Conservation (phyloP, 2,329 filamentous ascomycete species). For the Dryadomyces quercivorus region DNA sequence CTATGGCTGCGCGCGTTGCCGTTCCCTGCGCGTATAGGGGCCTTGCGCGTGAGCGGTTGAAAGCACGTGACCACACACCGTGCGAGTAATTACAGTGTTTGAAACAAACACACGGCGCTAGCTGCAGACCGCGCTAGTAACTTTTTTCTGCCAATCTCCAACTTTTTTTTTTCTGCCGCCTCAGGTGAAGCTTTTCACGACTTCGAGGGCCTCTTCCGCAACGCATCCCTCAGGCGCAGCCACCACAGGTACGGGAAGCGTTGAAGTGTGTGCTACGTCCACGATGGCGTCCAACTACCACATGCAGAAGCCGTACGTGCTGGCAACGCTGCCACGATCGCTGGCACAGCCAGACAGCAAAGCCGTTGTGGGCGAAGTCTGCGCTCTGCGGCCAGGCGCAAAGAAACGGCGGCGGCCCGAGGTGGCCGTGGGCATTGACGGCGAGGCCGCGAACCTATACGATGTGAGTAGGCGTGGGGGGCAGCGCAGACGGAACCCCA, state of each 20-base stretch:
- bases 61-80: neutral
- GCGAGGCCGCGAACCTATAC: conserved; percentile 54
- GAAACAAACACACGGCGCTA: neutral
- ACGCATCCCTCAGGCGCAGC: neutral
- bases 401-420: conserved; percentile 53
- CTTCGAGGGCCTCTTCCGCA: neutral
- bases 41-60: no score
- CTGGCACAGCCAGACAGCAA: conserved; percentile 37
- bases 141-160: conserved; percentile 8
- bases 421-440: conserved; percentile 49
- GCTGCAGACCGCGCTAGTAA: neutral
- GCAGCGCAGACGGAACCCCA: no score
- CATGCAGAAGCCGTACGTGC: conserved; percentile 51
- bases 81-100: neutral
- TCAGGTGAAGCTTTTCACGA: conserved; percentile 6
- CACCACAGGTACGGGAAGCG: neutral
- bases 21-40: neutral
- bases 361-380: conserved; percentile 49
- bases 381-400: conserved; percentile 39
- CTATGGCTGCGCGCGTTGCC: neutral
- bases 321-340: conserved; percentile 46
- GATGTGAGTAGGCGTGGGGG: conserved; percentile 32
- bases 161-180: conserved; percentile 14
- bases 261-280: neutral
- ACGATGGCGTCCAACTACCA: conserved; percentile 47